phyloP scores from a whole-genome alignment of 106 monocot genomes.

The Gastrodia elata region DNA sequence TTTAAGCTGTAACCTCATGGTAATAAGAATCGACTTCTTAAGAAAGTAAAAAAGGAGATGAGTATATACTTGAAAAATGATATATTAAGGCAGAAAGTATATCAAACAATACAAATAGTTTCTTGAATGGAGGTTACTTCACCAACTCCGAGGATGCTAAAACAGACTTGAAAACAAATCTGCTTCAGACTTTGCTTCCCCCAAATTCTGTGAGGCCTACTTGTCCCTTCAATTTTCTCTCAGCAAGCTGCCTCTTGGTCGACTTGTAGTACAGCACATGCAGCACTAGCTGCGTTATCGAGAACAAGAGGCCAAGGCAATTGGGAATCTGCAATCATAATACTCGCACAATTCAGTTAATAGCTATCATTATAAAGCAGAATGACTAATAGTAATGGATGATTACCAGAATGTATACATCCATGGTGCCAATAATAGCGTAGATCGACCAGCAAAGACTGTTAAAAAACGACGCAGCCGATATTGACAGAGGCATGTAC shows the following conservation, averaged over 20 bases:
- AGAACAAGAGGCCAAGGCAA: constrained; percentile 8
- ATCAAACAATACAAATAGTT: too few relatives aligned
- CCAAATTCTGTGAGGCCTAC: constrained; percentile 2
- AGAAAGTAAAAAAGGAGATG: too few relatives aligned
- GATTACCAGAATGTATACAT: constrained; percentile 63
- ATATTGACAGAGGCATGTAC: constrained; percentile 74
- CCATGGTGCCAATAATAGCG: constrained; percentile 71
- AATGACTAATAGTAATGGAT: neutral
- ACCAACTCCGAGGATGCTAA: too few relatives aligned
- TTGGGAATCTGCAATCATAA: constrained; percentile 36
- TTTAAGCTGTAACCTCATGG: too few relatives aligned
- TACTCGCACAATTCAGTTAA: too few relatives aligned
- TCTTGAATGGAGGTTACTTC: too few relatives aligned
- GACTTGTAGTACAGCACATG: constrained; percentile 29
- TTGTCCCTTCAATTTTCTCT: constrained; percentile 16
- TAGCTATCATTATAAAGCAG: neutral
- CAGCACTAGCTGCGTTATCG: constrained; percentile 16
- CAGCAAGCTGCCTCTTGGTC: constrained; percentile 16
- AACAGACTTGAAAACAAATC: too few relatives aligned
- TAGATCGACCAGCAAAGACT: constrained; percentile 72
- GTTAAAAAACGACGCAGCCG: constrained; percentile 67
- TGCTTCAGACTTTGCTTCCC: too few relatives aligned
- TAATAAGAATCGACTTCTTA: too few relatives aligned
- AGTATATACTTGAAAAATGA: too few relatives aligned
- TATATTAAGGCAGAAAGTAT: too few relatives aligned